Evolutionary conservation across 1,284 basidiomycete species (phyloP), one percentile per base, ranked within the genome.

Genomic region (Cryptococcus sp.): DNA sequence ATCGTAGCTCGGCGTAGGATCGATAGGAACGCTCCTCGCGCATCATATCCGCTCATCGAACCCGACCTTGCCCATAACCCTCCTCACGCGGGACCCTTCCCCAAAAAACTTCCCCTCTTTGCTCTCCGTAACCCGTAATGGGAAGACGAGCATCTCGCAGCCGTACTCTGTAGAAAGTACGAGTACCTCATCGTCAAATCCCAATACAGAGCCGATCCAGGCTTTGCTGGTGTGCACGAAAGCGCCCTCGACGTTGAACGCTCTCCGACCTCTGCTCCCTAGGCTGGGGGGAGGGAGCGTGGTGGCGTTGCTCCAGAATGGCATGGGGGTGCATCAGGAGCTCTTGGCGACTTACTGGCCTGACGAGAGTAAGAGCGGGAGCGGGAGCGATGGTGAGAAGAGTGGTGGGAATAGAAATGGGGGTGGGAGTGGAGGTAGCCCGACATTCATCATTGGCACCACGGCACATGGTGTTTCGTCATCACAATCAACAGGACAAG

Each of bases 261-360:
- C 88, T 3, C 71, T 98, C 35, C 77, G 80, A 23, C 72, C 78
- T 3, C 82, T 98, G 50, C 76, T 84, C 5, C 84, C 84, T 10
- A 85, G 92, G 20, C 78, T 97, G 27, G 82, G 83, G 5, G 77
- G 84, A 0, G 76, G 84, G 53, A 89, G 88, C 47, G 96, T 93
- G 25, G 86, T 98, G 64, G 89, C 95, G 1, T 84, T 99, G 6
- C 78, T 96, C 51, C 91, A 96, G 73, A 97, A 97, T 75, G 94
- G 75, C 82, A 83, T 96, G 87, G 94, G 93, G 17, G 82, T 95
- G 16, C 89, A 93, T 76, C 93, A 98, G 69, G 80, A 86, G 61
- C 82, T 97, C 53, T 76, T 91, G 46, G 75, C 81, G 16, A 74
- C 82, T 17, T 70, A 92, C 48, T 99, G 94, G 80, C 87, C 84